These are phyloP conservation scores for Lactarius deliciosus DNA, from an alignment of 768 basidiomycete species.

Conservation along the genomic window DNA sequence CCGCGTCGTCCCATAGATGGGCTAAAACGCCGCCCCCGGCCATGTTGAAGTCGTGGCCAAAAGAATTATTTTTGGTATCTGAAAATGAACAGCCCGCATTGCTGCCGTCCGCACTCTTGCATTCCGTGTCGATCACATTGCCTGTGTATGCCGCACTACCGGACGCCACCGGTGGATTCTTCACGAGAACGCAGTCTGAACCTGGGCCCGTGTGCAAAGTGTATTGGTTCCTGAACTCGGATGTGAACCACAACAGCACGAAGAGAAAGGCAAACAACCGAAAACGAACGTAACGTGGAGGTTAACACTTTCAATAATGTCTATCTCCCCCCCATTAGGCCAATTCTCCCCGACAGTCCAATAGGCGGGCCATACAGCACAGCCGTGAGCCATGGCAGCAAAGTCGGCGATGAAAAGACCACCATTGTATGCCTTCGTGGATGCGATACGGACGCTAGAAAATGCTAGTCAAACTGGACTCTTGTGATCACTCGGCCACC, in stretches of 20 bases:
- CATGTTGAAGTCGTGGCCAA: slow-evolving; percentile 15
- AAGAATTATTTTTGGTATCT: neutral
- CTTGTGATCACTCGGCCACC: neutral
- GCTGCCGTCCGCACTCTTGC: neutral
- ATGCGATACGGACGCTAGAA: slow-evolving; percentile 34
- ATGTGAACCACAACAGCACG: neutral
- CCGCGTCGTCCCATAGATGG: neutral
- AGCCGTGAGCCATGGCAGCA: slow-evolving; percentile 34
- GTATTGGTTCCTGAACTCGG: slow-evolving; percentile 8
- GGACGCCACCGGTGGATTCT: neutral
- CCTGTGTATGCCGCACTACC: neutral
- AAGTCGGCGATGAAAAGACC: slow-evolving; percentile 39
- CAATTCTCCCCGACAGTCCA: slow-evolving; percentile 30
- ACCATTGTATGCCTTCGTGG: slow-evolving; percentile 33
- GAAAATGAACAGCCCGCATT: slow-evolving; percentile 13
- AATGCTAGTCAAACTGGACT: neutral
- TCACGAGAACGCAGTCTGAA: neutral
- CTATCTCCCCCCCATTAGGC: slow-evolving; percentile 39
- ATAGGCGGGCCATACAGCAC: slow-evolving; percentile 36
- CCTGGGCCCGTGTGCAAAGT: slow-evolving; percentile 15
- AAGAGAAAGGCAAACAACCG: neutral
- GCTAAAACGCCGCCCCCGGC: slow-evolving; percentile 16
- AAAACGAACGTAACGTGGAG: neutral
- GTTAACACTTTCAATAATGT: slow-evolving; percentile 35
- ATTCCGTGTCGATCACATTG: neutral